Base-by-base conservation (phyloP, 202 grass and related monocot species). In the Saccharum hybrid region DNA sequence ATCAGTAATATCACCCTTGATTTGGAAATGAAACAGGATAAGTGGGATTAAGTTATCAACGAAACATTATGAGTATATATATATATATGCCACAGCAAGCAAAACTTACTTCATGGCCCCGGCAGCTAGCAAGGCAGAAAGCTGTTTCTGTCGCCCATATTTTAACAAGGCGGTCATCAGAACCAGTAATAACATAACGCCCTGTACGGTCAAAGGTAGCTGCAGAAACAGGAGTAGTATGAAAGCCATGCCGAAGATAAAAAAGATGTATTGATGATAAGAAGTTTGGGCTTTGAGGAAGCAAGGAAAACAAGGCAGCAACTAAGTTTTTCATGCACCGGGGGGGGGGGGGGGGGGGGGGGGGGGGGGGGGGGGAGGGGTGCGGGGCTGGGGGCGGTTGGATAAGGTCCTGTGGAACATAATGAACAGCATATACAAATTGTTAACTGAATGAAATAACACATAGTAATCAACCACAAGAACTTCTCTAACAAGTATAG, bases 111-210 rank as follows among this genome's bases (percentile, higher is more conserved):
- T 98, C 96, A 89, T 98, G 96, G 63, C 96, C 96, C 14, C 96
- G 90, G 67, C 96, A 98, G 30, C 96, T 95, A 71, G 93, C 89
- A 68, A 98, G 86, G 78, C 96, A 98, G 82, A 98, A 94, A 59
- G 93, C 86, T 87, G 96, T 98, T 92, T 98, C 96, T 88, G 95
- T 96, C 4, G 93, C 92, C 96, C 96, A 98, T 77, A 98, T 94
- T 87, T 98, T 98, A 73, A 98, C 96, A 38, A 98, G 86, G 64
- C 96, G 96, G 36, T 98, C 96, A 90, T 98, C 96, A 67, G 96
- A 98, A 72, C 96, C 96, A 48, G 96, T 98, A 70, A 98, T 90
- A 78, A 96, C 96, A 94, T 89, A 98, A 57, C 83, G 80, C 75
- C 96, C 96, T 6, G 81, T 92, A 43, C 92, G 89, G 87, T 98